Evolutionary conservation across 108 stramenopile genomes (phyloP).

Genomic region (Conticribra guillardii): DNA sequence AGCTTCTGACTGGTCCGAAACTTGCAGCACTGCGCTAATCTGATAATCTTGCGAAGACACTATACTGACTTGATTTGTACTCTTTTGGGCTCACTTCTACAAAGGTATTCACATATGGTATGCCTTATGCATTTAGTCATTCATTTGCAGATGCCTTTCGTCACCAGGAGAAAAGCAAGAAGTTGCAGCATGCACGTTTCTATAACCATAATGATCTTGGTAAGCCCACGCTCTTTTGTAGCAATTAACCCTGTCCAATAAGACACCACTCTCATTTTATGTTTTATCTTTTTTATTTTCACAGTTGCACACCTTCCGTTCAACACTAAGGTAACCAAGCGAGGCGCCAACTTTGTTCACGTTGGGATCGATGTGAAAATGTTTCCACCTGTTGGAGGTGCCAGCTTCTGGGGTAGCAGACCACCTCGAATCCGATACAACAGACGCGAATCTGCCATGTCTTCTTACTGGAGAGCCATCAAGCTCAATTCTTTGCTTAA

Average conservation of each 20-base stretch:
- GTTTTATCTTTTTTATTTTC: conserved; percentile 4
- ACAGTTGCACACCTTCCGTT: conserved; percentile 55
- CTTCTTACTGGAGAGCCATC: conserved; percentile 49
- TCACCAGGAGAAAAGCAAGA: conserved; percentile 57
- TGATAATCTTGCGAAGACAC: too few species aligned
- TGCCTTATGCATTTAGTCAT: conserved; percentile 60
- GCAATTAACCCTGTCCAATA: conserved; percentile 1
- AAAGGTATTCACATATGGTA: conserved; percentile 66
- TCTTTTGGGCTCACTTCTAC: too few species aligned
- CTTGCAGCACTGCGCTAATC: too few species aligned
- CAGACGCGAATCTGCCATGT: conserved; percentile 18
- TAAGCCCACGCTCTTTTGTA: conserved; percentile 12
- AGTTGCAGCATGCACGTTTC: conserved; percentile 60
- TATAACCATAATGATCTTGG: conserved; percentile 59
- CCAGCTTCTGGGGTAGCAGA: conserved; percentile 22
- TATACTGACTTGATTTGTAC: too few species aligned
- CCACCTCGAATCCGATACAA: conserved; percentile 41
- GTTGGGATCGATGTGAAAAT: conserved; percentile 61
- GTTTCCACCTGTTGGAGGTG: conserved; percentile 23
- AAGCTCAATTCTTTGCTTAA: conserved; percentile 50
- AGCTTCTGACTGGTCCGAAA: too few species aligned
- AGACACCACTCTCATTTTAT: conserved; percentile 8
- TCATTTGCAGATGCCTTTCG: conserved; percentile 61
- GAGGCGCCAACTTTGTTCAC: conserved; percentile 56
- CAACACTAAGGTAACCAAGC: conserved; percentile 39